Evolutionary conservation across 192 early-diverging fungal species (phyloP).

Genomic region (Gaertneriomyces sp.): DNA sequence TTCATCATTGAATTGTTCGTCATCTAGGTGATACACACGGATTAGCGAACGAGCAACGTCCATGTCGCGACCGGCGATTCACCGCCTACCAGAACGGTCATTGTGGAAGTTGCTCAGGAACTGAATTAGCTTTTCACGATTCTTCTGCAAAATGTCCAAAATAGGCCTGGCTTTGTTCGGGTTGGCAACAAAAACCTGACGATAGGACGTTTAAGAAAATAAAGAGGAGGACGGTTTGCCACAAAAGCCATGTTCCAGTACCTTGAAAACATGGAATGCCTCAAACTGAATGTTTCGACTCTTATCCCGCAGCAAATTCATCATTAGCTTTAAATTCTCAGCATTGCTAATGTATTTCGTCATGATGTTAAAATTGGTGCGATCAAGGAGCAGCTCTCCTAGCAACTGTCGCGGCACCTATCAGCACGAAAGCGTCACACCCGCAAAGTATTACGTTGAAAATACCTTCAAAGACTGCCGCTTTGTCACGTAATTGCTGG

Average conservation of each 20-base stretch:
- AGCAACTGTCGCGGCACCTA: slow-evolving; percentile 58
- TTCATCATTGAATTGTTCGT: slow-evolving; percentile 99
- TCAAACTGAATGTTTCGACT: slow-evolving; percentile 99
- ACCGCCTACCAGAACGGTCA: slow-evolving; percentile 76
- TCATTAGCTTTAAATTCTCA: slow-evolving; percentile 96
- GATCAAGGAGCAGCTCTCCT: slow-evolving; percentile 94
- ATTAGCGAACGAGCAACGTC: neutral
- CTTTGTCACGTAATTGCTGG: slow-evolving; percentile 96
- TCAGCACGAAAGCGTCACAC: neutral
- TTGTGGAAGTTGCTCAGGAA: slow-evolving; percentile 93
- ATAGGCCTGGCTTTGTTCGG: slow-evolving; percentile 94
- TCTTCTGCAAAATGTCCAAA: slow-evolving; percentile 85
- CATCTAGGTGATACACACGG: slow-evolving; percentile 52
- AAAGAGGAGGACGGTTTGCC: slow-evolving; percentile 1
- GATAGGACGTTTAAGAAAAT: slow-evolving; percentile 3
- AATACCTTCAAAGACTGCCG: slow-evolving; percentile 94
- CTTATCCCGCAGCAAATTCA: slow-evolving; percentile 91
- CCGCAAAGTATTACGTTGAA: neutral
- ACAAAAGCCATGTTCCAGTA: slow-evolving; percentile 22
- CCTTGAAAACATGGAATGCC: slow-evolving; percentile 99
- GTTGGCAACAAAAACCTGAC: slow-evolving; percentile 92
- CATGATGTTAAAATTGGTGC: slow-evolving; percentile 94
- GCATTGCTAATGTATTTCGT: slow-evolving; percentile 86
- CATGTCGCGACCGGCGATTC: neutral
- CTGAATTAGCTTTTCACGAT: slow-evolving; percentile 82